Conservation (phyloP, 1,284 basidiomycete species). For the Entoloma clypeatum region DNA sequence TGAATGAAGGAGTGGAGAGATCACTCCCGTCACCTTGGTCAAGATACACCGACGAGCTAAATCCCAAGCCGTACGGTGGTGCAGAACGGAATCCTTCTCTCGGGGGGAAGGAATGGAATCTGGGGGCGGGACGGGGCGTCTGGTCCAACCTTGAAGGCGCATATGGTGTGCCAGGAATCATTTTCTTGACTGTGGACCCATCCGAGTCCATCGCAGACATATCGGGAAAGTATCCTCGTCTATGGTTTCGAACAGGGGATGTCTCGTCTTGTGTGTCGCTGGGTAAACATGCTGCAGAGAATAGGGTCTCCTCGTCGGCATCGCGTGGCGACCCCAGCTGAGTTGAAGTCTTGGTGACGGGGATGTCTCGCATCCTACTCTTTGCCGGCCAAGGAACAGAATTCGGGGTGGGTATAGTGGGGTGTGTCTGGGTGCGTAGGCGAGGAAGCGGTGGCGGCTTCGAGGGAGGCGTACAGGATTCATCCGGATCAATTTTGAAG, state of each 20-base stretch:
- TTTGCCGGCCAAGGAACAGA: slow-evolving; percentile 39
- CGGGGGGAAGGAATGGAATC: slow-evolving; percentile 38
- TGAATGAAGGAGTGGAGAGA: slow-evolving; percentile 53
- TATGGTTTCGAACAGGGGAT: slow-evolving; percentile 39
- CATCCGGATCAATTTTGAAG: slow-evolving; percentile 47
- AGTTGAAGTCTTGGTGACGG: slow-evolving; percentile 16
- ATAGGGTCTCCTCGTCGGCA: slow-evolving; percentile 30
- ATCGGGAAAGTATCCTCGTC: slow-evolving; percentile 46
- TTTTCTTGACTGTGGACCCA: slow-evolving; percentile 29
- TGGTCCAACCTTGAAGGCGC: slow-evolving; percentile 8
- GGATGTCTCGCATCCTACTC: slow-evolving; percentile 14
- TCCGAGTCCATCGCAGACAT: slow-evolving; percentile 10
- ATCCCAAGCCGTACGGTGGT: slow-evolving; percentile 10
- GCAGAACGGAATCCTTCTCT: slow-evolving; percentile 16
- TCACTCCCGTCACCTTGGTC: slow-evolving; percentile 41
- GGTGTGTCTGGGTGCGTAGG: slow-evolving; percentile 29
- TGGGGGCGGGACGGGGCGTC: slow-evolving; percentile 24
- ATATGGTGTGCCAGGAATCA: slow-evolving; percentile 41
- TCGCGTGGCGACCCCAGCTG: slow-evolving; percentile 43
- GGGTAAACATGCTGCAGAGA: slow-evolving; percentile 19
- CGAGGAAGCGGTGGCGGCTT: slow-evolving; percentile 21
- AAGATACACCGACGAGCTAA: slow-evolving; percentile 19
- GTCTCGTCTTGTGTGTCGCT: slow-evolving; percentile 29
- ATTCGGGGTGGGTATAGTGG: slow-evolving; percentile 21
- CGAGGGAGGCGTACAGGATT: slow-evolving; percentile 41